Evolutionary conservation across 306 rosid species (phyloP).

Genomic region (Parietaria judaica): DNA sequence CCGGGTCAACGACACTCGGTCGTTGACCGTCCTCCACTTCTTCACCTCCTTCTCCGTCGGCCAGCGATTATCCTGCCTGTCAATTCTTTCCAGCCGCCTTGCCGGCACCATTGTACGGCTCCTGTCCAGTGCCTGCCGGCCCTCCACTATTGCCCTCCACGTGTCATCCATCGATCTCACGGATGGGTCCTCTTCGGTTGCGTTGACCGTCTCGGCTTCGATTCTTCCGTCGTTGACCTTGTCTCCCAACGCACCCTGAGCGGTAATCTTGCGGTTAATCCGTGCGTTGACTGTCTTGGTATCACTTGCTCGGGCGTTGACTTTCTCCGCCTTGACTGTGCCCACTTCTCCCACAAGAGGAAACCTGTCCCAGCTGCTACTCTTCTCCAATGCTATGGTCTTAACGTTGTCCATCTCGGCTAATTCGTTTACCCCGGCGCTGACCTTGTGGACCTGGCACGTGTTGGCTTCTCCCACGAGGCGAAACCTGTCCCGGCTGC

Average conservation of each 20-base stretch:
- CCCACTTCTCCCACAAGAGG: constrained; percentile 12
- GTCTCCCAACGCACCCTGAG: no score
- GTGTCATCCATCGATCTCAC: constrained; percentile 43
- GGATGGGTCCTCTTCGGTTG: neutral
- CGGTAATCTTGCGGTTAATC: no score
- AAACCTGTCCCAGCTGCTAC: constrained; percentile 8
- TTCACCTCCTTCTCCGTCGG: constrained; percentile 46
- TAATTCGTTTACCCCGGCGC: neutral
- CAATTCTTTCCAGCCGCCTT: constrained; percentile 23
- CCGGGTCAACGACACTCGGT: constrained; percentile 42
- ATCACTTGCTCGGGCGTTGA: neutral
- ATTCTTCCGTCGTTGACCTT: no score
- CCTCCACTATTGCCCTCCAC: constrained; percentile 49
- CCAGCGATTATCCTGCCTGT: constrained; percentile 10
- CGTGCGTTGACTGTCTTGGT: no score
- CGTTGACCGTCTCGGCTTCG: no score
- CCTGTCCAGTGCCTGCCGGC: constrained; percentile 39
- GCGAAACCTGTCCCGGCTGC: constrained; percentile 12
- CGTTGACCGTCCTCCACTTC: constrained; percentile 62
- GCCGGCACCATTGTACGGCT: constrained; percentile 31
- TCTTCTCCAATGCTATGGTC: neutral
- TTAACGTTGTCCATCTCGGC: no score
- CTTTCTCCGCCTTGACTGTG: neutral
- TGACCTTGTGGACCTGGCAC: neutral
- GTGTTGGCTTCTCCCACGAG: constrained; percentile 6